These are phyloP conservation scores for Coffea canephora DNA, from an alignment of 257 asterid species.

Conservation along the genomic window DNA sequence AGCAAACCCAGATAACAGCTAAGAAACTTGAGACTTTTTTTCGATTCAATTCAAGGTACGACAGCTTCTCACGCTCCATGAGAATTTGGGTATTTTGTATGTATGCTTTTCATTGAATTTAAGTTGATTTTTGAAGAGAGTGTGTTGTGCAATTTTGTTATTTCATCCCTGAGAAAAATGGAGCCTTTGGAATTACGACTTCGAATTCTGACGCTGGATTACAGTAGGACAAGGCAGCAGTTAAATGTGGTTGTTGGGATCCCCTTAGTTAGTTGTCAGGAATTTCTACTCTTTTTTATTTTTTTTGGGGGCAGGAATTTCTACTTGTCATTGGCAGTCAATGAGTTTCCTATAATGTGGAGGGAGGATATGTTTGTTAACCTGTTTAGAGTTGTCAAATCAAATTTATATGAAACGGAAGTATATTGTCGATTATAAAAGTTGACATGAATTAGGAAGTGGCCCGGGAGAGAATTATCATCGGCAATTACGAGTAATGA, in stretches of 20 bases:
- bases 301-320: neutral
- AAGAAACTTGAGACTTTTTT: neutral
- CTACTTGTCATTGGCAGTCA: too few species aligned
- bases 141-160: neutral
- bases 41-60: neutral
- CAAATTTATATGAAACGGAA: neutral
- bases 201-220: neutral
- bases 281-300: too few species aligned
- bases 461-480: neutral
- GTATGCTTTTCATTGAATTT: too few species aligned
- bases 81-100: neutral
- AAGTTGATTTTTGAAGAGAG: too few species aligned
- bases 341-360: neutral
- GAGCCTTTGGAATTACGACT: neutral
- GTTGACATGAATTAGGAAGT: neutral
- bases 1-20: neutral
- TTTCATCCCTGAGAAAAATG: neutral
- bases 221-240: too few species aligned
- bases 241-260: neutral
- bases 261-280: neutral
- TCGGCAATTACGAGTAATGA: neutral
- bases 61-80: neutral
- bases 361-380: neutral
- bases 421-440: conserved; percentile 2
- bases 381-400: neutral